Evolutionary conservation across 2,329 filamentous ascomycete species (phyloP), one percentile per base, ranked within the genome.

Genomic region (Aspergillus thermomutatus): DNA sequence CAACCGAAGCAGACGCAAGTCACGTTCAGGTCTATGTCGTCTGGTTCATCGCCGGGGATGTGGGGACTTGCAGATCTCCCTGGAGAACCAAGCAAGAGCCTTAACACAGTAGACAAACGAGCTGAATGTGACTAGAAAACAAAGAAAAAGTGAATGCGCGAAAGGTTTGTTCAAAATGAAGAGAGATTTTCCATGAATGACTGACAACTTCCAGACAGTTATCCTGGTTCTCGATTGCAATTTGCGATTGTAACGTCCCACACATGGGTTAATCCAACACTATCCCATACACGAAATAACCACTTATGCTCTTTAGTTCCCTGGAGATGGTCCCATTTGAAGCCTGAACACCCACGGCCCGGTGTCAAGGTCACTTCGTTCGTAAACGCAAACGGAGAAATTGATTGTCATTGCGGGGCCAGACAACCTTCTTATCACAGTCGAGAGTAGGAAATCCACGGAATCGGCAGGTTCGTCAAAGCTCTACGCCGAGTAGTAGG

Each of bases 401-500:
- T 53, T 45, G 48, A 43, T 41, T 49, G 40, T 52, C 50, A 48
- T 40, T 40, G 31, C 46, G 11, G 46, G 34, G 37, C 25, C 11
- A 21, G 43, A 49, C 21, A 19, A 26, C 17, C 52, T 40, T 46
- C 57, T 53, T 28, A 45, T 37, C 53, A 52, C 37, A 45, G 53
- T 57, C 45, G 53, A 54, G 37, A 34, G 40, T 41, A 49, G 49
- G 45, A 37, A 31, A 53, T 41, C 31, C 55, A 43, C 49, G 31
- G 10, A 27, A 37, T 51, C 46, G 26, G 23, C 46, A 49, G n/a
- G n/a, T n/a, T n/a, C n/a, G n/a, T n/a, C n/a, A n/a, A n/a, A n/a
- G n/a, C n/a, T 52, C 64, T 66, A 71, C 25, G 64, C 71, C 52
- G 69, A 60, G 56, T 76, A 73, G 27, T 68, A 71, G 7, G 76